Base-by-base conservation (phyloP, 805 yeast species). In the Blastobotrys attinorum region DNA sequence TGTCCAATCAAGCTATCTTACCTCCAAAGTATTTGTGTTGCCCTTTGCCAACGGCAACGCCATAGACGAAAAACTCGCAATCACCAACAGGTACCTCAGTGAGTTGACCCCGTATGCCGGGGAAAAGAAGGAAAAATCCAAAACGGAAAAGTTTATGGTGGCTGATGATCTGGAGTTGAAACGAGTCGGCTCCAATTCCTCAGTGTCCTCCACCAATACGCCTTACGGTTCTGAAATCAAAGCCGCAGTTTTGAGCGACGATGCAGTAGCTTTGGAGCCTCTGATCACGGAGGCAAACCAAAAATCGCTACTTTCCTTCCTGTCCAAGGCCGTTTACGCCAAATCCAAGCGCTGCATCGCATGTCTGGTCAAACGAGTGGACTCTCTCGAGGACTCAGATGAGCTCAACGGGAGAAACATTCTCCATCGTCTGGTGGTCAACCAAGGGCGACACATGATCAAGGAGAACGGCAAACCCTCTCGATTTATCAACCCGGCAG, bases 371-470 rank as follows among this genome's bases (percentile, higher is more conserved):
- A 69, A 65, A 21, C 64, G 67, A 13, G 69, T 79, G 34, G 75
- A 76, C 6, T 68, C 72, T 10, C 60, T 81, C 20, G 67, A 73
- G 37, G 92, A 85, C 52, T 69, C 79, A 0, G 65, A 77, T 5
- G 96, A 88, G 55, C 77, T 89, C 36, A 79, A 82, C 44, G 85
- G 85, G 15, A 72, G 96, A 52, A 89, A 84, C 58, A 81, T 89
- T 55, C 75, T 89, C 55, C 97, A 89, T 60, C 86, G 85, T 51
- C 83, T 81, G 55, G 78, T 89, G 20, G 79, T 89, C 44, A 75
- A 83, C 6, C 70, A 83, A 45, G 96, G 95, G 3, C 79, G 86
- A 18, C 47, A 42, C 13, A 36, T 34, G 31, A 17, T 41, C 15
- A 44, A 34, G 16, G 35, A 25, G 29, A 18, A 34, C 16, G 39